Evolutionary conservation across 2,329 filamentous ascomycete genomes (phyloP).

Genomic region (Stachybotrys chlorohalonatus): DNA sequence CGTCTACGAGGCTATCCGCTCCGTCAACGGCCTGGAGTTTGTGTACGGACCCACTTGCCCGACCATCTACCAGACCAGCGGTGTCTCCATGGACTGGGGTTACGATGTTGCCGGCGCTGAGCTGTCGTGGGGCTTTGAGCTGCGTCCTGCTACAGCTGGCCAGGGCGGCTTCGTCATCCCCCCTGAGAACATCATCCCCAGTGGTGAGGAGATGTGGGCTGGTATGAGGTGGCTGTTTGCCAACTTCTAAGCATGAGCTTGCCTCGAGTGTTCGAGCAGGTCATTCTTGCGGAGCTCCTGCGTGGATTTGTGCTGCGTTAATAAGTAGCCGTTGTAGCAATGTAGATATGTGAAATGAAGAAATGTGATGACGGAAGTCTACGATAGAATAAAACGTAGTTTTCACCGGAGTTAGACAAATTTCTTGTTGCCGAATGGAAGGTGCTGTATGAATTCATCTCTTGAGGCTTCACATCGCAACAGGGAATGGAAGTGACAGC

Average conservation of each 20-base stretch:
- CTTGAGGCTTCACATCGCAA: too few species aligned
- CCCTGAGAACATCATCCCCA: constrained; percentile 30
- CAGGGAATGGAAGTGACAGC: too few species aligned
- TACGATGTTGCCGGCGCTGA: constrained; percentile 31
- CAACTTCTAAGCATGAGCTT: neutral
- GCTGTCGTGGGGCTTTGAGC: constrained; percentile 30
- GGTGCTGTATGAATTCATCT: too few species aligned
- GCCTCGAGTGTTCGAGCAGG: too few species aligned
- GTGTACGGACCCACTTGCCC: constrained; percentile 44
- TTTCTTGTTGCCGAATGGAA: too few species aligned
- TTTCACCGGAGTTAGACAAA: too few species aligned
- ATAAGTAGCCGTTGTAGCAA: too few species aligned
- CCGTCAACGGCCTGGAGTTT: constrained; percentile 29
- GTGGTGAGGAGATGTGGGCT: constrained; percentile 32
- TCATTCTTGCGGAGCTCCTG: too few species aligned
- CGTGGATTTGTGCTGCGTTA: too few species aligned
- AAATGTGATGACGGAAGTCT: too few species aligned
- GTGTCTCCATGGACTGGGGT: constrained; percentile 36
- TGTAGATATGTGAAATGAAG: too few species aligned
- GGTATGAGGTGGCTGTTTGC: constrained; percentile 50
- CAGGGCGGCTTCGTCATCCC: constrained; percentile 30
- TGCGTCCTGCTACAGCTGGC: constrained; percentile 23
- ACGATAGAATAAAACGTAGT: too few species aligned
- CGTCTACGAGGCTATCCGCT: constrained; percentile 39
- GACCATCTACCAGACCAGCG: constrained; percentile 50